phyloP scores from a whole-genome alignment of 1,284 basidiomycete species.

The Pseudozyma flocculosa region DNA sequence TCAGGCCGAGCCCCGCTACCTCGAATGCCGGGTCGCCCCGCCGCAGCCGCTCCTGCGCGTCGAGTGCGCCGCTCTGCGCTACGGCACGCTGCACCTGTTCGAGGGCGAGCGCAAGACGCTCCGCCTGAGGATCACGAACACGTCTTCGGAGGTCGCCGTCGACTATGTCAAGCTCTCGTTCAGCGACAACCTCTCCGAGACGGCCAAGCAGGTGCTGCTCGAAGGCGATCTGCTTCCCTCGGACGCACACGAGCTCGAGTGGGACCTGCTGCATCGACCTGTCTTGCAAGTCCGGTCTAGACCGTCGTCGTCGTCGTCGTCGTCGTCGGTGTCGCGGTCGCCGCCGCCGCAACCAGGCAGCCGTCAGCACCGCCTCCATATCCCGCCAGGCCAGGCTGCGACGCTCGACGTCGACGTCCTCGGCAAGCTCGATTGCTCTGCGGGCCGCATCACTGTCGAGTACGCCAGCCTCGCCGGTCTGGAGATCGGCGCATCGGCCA shows the following conservation, averaged over 20 bases:
- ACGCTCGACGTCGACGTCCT: constrained; percentile 73
- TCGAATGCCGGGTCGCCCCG: constrained; percentile 76
- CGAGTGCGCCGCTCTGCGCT: constrained; percentile 79
- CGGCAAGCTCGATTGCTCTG: constrained; percentile 83
- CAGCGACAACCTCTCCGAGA: constrained; percentile 79
- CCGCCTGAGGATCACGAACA: constrained; percentile 80
- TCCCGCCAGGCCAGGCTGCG: constrained; percentile 71
- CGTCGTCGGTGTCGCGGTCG: not conserved
- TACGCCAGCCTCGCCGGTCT: constrained; percentile 71
- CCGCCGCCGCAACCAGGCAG: not conserved
- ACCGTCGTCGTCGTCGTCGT: not conserved
- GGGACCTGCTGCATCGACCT: constrained; percentile 73
- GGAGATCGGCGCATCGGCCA: constrained; percentile 56
- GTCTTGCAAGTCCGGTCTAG: constrained; percentile 65
- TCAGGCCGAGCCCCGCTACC: constrained; percentile 14
- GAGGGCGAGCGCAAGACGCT: constrained; percentile 86
- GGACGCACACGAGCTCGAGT: constrained; percentile 87
- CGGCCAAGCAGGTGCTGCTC: constrained; percentile 72
- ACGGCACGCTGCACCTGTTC: constrained; percentile 88
- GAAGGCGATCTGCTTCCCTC: constrained; percentile 74
- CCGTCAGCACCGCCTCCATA: constrained; percentile 33
- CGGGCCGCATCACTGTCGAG: constrained; percentile 75
- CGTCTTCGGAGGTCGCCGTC: constrained; percentile 69
- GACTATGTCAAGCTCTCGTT: constrained; percentile 83
- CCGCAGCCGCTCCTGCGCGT: constrained; percentile 83